These are phyloP conservation scores for Boletus vinaceobasis DNA, from an alignment of 768 basidiomycete species.

Conservation along the genomic window DNA sequence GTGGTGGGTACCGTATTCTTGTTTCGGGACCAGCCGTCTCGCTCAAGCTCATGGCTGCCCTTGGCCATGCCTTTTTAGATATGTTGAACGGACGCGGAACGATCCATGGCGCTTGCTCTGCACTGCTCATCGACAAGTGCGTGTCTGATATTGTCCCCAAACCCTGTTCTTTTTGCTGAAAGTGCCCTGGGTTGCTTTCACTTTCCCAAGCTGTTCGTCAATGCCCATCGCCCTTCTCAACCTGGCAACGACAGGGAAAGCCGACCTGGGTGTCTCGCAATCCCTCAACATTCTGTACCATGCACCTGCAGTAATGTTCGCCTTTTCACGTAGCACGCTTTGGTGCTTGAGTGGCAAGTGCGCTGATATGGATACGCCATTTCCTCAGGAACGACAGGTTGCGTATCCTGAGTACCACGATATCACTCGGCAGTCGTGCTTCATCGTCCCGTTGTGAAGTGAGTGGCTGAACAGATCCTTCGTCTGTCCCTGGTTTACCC, in stretches of 20 bases:
- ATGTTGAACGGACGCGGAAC: constrained; percentile 50
- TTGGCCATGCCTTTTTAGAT: constrained; percentile 32
- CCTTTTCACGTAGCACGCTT: neutral
- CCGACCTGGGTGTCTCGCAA: constrained; percentile 43
- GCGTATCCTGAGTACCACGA: constrained; percentile 50
- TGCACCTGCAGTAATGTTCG: constrained; percentile 48
- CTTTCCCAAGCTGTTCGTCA: constrained; percentile 44
- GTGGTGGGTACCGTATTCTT: constrained; percentile 31
- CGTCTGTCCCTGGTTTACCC: neutral
- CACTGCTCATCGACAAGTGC: constrained; percentile 51
- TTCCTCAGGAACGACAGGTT: constrained; percentile 44
- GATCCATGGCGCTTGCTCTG: constrained; percentile 56
- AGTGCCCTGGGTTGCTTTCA: neutral
- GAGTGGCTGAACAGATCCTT: neutral
- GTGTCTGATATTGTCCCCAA: constrained; percentile 10
- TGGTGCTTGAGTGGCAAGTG: neutral
- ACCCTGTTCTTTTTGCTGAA: neutral
- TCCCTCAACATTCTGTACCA: constrained; percentile 53
- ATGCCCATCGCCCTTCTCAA: constrained; percentile 39
- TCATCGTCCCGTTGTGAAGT: constrained; percentile 52
- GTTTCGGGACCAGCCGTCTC: neutral
- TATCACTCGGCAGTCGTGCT: constrained; percentile 46
- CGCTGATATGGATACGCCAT: neutral
- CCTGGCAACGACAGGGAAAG: constrained; percentile 27
- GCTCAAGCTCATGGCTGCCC: neutral